Evolutionary conservation across 352 stramenopile species (phyloP), one percentile per base, ranked within the genome.

Genomic region (Pythium graminicola): DNA sequence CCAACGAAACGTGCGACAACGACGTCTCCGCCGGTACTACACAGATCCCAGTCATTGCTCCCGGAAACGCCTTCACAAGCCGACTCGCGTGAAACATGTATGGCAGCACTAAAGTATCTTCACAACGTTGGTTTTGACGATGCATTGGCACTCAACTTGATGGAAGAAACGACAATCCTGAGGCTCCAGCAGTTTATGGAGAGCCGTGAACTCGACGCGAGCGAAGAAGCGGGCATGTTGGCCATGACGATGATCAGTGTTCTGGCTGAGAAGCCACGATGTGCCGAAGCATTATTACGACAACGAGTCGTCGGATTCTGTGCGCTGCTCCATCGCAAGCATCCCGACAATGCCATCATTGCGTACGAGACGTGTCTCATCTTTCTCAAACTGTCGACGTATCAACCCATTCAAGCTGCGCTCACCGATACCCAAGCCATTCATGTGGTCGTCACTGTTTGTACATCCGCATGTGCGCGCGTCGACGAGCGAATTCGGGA

Each of bases 101-200:
- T 86, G 65, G 75, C 81, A 6, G 79, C 70, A 1, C 54, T 92
- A 5, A 86, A 79, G 44, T 89, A 71, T 31, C 54, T 92, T 22
- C 67, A 85, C 29, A 89, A 89, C 39, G 43, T 88, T 3, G 73
- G 75, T 0, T 60, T 76, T 7, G 78, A 92, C 33, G 75, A 92
- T 8, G 50, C 61, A 0, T 56, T 89, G 2, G 81, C 81, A 11
- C 39, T 73, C 14, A 70, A 75, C 14, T 36, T 92, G 2, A 67
- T 87, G 52, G 66, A 92, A 3, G 73, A 86, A 19, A 69, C 33
- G 14, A 51, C 71, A 3, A 56, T 82, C 16, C 19, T 85, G 1
- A 61, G 69, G 1, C 29, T 88, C 11, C 49, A 76, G 0, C 54
- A 63, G 2, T n/a, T 88, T 3, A 40, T 86, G 22, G 76, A 85